These are phyloP conservation scores for Vigna trinervia DNA, from an alignment of 306 rosid genomes.

Conservation along the genomic window DNA sequence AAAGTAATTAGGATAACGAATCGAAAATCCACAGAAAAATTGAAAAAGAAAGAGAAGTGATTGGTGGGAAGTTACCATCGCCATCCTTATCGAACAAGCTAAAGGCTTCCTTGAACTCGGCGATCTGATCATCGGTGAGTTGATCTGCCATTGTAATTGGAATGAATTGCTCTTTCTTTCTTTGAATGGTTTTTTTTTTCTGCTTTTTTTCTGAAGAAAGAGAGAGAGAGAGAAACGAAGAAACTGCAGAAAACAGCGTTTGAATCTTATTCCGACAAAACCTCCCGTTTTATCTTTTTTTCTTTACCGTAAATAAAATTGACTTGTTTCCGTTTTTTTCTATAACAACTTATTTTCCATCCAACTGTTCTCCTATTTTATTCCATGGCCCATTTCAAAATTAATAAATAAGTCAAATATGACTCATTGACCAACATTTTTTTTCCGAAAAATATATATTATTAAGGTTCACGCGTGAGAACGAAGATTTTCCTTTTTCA, in stretches of 20 bases:
- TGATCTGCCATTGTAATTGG: conserved; percentile 73
- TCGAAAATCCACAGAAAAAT: background rate
- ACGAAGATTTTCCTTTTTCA: too few relatives aligned
- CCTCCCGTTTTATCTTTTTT: conserved; percentile 42
- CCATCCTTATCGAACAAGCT: conserved; percentile 88
- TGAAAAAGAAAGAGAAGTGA: background rate
- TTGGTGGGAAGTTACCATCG: conserved; percentile 54
- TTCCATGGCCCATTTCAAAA: too few relatives aligned
- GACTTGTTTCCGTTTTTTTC: background rate
- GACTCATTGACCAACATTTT: too few relatives aligned
- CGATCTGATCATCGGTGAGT: conserved; percentile 85
- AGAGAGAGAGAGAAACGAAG: conserved; percentile 5
- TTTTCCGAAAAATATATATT: too few relatives aligned
- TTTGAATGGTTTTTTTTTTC: background rate
- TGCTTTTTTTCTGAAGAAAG: conserved; percentile 33
- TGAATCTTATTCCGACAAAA: conserved; percentile 41
- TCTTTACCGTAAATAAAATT: conserved; percentile 41
- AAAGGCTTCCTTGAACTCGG: conserved; percentile 88
- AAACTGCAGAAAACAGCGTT: background rate
- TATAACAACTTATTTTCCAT: too few relatives aligned
- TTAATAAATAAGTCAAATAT: too few relatives aligned
- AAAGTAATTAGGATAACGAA: background rate
- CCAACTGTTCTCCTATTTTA: too few relatives aligned
- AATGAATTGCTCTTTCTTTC: conserved; percentile 37
- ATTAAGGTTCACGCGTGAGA: too few relatives aligned